Conservation (phyloP, 2,329 filamentous ascomycete species). For the Blumeria graminis region DNA sequence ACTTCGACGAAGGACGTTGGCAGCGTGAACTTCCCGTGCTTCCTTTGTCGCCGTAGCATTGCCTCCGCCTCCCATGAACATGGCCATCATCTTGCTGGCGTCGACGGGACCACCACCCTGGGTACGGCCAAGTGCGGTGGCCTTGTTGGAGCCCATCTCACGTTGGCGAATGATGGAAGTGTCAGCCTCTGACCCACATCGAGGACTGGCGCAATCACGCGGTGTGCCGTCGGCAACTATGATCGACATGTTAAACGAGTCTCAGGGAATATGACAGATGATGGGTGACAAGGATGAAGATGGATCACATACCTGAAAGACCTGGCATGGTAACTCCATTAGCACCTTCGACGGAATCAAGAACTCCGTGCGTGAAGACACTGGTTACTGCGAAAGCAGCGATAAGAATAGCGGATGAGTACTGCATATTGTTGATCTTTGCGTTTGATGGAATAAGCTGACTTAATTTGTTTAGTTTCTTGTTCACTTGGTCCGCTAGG, state of each 20-base stretch:
- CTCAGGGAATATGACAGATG: neutral
- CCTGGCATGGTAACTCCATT: constrained; percentile 39
- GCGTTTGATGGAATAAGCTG: too few relatives aligned
- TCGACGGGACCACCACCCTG: constrained; percentile 33
- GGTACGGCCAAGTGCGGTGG: constrained; percentile 38
- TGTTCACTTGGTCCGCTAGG: too few relatives aligned
- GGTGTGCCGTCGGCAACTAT: constrained; percentile 39
- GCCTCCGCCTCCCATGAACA: constrained; percentile 30
- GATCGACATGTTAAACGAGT: constrained; percentile 5
- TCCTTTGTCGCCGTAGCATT: constrained; percentile 20
- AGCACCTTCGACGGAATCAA: constrained; percentile 30
- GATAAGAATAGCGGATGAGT: constrained; percentile 21
- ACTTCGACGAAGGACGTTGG: constrained; percentile 26
- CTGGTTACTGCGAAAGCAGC: constrained; percentile 21
- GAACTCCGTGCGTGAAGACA: constrained; percentile 31
- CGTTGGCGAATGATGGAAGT: constrained; percentile 42
- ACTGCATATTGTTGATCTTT: constrained; percentile 20
- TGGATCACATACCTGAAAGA: constrained; percentile 22
- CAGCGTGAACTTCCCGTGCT: constrained; percentile 52
- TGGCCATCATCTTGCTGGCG: constrained; percentile 28
- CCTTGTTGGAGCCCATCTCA: constrained; percentile 29
- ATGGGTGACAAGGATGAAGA: constrained; percentile 4
- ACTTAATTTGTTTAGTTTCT: too few relatives aligned
- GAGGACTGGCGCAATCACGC: constrained; percentile 36
- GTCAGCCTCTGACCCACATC: constrained; percentile 41